phyloP scores from a whole-genome alignment of 202 grass and related monocot genomes.

The Hordeum pubiflorum region DNA sequence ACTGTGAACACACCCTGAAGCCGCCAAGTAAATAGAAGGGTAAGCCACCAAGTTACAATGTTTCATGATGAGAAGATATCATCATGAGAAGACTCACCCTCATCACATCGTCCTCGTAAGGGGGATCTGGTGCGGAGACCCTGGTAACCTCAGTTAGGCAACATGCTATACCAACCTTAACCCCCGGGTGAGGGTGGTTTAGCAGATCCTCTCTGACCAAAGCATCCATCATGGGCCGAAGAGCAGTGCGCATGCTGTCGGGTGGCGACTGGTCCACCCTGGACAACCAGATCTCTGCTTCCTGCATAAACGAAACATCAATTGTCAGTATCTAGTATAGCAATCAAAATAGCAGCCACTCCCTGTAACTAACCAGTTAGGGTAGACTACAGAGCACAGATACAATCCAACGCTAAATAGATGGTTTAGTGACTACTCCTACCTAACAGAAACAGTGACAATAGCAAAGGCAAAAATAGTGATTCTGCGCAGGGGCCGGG shows the following conservation, averaged over 20 bases:
- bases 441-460: neutral
- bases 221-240: constrained; percentile 47
- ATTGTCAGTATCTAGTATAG: constrained; percentile 19
- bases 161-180: constrained; percentile 55
- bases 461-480: too few relatives aligned
- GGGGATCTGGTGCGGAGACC: constrained; percentile 69
- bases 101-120: constrained; percentile 72
- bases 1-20: constrained; percentile 62
- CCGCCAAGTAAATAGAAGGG: neutral
- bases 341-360: neutral
- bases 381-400: neutral
- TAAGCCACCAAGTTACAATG: neutral
- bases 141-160: constrained; percentile 75
- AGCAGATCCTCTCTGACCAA: constrained; percentile 46
- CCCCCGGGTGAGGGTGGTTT: constrained; percentile 34
- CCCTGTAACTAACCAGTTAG: neutral
- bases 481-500: neutral
- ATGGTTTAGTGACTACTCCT: neutral
- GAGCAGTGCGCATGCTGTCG: constrained; percentile 21
- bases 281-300: constrained; percentile 40
- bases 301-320: constrained; percentile 34
- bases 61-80: neutral
- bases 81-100: constrained; percentile 44
- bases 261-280: constrained; percentile 61
- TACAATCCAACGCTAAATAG: neutral